Percentiles rank a stretch among this genome's conserved stretches.
Conservation (phyloP, 371 early-diverging fungal genomes). For the Aphelidium insulamus region DNA sequence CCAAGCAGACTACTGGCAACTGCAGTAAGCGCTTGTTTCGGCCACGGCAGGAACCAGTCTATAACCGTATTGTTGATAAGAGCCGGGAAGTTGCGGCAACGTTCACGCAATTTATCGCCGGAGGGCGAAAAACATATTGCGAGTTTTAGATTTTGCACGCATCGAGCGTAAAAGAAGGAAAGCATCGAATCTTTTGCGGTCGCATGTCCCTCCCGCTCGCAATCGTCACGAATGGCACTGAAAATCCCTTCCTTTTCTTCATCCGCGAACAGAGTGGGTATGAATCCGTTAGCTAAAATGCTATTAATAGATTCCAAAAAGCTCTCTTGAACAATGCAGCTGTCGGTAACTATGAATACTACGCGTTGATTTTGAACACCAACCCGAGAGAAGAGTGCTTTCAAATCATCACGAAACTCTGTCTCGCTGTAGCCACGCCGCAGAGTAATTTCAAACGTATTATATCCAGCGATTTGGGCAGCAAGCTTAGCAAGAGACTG, state of each 20-base stretch:
- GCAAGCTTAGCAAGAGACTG: conserved; percentile 26
- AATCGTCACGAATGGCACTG: conserved; percentile 21
- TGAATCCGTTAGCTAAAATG: conserved; percentile 30
- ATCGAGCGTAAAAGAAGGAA: conserved; percentile 29
- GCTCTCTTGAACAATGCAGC: conserved; percentile 29
- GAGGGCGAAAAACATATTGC: conserved; percentile 33
- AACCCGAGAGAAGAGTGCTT: conserved; percentile 17
- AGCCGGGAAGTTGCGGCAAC: conserved; percentile 31
- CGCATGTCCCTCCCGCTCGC: conserved; percentile 14
- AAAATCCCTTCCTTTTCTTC: conserved; percentile 28
- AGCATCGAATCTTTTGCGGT: conserved; percentile 22
- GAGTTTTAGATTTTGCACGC: conserved; percentile 24
- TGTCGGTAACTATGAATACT: conserved; percentile 32
- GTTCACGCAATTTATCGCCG: conserved; percentile 27
- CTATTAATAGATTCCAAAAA: conserved; percentile 33
- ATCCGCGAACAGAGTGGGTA: conserved; percentile 28
- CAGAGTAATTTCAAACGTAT: conserved; percentile 24
- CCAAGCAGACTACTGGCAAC: conserved; percentile 25
- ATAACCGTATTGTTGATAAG: conserved; percentile 32
- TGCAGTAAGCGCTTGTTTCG: conserved; percentile 28
- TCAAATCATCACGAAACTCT: conserved; percentile 25
- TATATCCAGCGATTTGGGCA: conserved; percentile 25
- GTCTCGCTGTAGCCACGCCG: conserved; percentile 26
- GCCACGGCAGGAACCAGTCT: conserved; percentile 38
- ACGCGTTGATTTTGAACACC: conserved; percentile 20